Evolutionary conservation across 2,329 filamentous ascomycete genomes (phyloP), one percentile per base, ranked within the genome.

Genomic region (Claviceps paspali): DNA sequence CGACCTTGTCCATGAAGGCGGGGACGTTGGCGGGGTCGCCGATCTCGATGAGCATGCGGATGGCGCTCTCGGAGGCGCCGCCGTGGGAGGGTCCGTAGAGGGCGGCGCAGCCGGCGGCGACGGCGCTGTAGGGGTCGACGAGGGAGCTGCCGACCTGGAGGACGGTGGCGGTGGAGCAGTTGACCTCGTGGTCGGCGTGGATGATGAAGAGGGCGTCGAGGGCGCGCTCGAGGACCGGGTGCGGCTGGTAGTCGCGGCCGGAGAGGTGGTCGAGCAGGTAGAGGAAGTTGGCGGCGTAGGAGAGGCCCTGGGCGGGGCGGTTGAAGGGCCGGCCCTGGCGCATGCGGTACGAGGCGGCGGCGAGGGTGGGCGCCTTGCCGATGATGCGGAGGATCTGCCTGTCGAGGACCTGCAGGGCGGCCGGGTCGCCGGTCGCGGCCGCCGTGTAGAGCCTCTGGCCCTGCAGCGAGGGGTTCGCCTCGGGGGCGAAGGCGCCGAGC

Each of bases 151-250:
- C 68, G 15, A 73, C 68, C 39, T 73, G 67, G 12, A 75, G 53
- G 23, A 71, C 62, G 1, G 70, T 67, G 1, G 70, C 68, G 0
- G 69, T 73, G 2, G 67, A 68, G 47, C 68, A 65, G 44, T 73
- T 72, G 50, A 75, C 67, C 41, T 73, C 72, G 47, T 76, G 70
- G 45, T 76, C 71, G 2, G 68, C 65, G 43, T 72, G 68, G 18
- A 75, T 60, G 38, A 73, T 65, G 46, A 70, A 70, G 3, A 75
- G 59, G 5, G 61, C 60, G 37, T 73, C 66, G 12, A 74, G 53
- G n/a, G 62, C 62, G 43, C 60, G 62, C 34, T 64, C 65, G 6
- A 73, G 52, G 4, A 64, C 60, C 1, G 64, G 61, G 40, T 72
- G 63, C 0, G 69, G 68, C 14, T 52, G 51, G 43, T 64, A 65